These are phyloP conservation scores for Pseudomonodictys pantanalensis DNA, from an alignment of 495 filamentous ascomycete genomes.

Conservation along the genomic window DNA sequence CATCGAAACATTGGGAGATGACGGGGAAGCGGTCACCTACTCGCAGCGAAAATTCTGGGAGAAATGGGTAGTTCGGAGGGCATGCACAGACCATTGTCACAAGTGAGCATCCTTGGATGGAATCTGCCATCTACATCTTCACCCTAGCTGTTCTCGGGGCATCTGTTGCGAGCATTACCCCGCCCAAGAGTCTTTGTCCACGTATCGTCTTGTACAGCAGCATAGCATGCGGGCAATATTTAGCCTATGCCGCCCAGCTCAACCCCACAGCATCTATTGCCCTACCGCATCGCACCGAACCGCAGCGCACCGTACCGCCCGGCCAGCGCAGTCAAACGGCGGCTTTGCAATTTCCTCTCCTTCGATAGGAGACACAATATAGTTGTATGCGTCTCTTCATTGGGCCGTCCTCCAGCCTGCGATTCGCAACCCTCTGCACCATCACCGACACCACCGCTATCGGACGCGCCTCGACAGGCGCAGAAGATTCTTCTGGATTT, in stretches of 20 bases:
- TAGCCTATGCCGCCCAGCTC: conserved; percentile 11
- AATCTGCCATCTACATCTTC: not conserved
- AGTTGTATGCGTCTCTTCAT: too few species aligned
- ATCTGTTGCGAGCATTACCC: conserved; percentile 2
- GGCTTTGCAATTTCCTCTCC: not conserved
- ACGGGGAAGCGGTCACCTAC: conserved; percentile 52
- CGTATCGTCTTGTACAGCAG: not conserved
- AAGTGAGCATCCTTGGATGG: conserved; percentile 4
- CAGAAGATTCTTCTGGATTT: too few species aligned
- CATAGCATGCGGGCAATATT: conserved; percentile 19
- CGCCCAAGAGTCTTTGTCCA: not conserved
- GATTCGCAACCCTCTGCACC: too few species aligned
- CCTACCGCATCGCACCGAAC: too few species aligned
- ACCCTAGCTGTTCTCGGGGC: not conserved
- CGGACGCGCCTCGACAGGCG: too few species aligned
- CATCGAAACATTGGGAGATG: conserved; percentile 56
- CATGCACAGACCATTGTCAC: conserved; percentile 39
- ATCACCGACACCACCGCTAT: too few species aligned
- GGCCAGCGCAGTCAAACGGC: not conserved
- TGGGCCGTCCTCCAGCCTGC: not conserved
- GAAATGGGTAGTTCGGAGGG: conserved; percentile 52
- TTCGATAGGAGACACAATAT: too few species aligned
- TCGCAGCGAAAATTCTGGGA: conserved; percentile 61
- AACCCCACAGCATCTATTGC: conserved; percentile 8
- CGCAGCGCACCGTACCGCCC: not conserved